A percentile compares a stretch with the other conserved stretches of the same genome.
phyloP scores from a whole-genome alignment of 345 rosid genomes.

The Salix viminalis region DNA sequence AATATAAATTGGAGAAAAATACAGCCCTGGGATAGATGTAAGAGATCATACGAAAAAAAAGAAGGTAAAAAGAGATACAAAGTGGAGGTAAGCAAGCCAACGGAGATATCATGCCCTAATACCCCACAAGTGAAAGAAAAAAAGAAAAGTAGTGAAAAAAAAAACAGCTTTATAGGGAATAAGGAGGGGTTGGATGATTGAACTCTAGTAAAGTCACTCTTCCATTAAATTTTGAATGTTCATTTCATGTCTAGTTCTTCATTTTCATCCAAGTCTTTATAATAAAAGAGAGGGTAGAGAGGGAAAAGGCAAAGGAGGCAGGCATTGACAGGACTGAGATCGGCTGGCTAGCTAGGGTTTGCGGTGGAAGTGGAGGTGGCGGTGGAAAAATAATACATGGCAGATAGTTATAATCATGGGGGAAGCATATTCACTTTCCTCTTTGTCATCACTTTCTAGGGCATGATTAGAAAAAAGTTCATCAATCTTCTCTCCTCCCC shows the following conservation, averaged over 20 bases:
- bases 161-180: constrained; percentile 53
- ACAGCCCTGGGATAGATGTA: constrained; percentile 2
- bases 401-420: constrained; percentile 57
- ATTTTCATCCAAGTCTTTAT: background rate
- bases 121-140: constrained; percentile 37
- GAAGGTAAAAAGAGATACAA: constrained; percentile 27
- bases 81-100: constrained; percentile 25
- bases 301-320: constrained; percentile 6
- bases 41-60: constrained; percentile 19
- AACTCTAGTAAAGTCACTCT: constrained; percentile 31
- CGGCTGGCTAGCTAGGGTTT: constrained; percentile 24
- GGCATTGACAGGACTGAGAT: constrained; percentile 42
- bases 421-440: constrained; percentile 75
- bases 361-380: constrained; percentile 46
- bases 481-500: constrained; percentile 41
- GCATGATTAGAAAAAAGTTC: constrained; percentile 81
- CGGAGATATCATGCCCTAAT: constrained; percentile 22
- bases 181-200: constrained; percentile 52
- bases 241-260: constrained; percentile 2
- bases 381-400: constrained; percentile 45
- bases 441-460: constrained; percentile 75
- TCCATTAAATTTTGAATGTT: constrained; percentile 12
- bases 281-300: background rate
- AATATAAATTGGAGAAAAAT: constrained; percentile 10
- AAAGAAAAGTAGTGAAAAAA: constrained; percentile 8